Evolutionary conservation across 441 rosid species (phyloP), one percentile per base, ranked within the genome.

Genomic region (Populus hybrid): DNA sequence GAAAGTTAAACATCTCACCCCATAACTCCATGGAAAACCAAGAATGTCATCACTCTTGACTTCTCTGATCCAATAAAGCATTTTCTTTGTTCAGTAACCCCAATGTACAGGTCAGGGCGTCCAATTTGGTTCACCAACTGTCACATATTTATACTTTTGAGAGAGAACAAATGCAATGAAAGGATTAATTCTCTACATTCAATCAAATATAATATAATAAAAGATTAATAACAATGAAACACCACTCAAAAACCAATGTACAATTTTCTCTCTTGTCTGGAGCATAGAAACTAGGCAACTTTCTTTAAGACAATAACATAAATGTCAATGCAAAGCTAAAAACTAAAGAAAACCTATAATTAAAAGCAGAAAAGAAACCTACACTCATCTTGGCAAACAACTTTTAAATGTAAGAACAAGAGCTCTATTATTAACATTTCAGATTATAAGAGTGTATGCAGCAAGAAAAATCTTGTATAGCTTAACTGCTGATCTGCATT

Each of bases 71-170:
- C 91, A 84, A 86, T 76, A 20, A 83, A 80, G 84, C 84, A 86
- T 79, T 83, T 92, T 81, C 94, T 87, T 80, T 81, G 86, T 83
- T 86, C 88, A 35, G 83, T 75, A 35, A 95, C 92, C 57, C 97
- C 92, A 20, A 95, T 84, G 79, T 85, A 92, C 36, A 85, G 78
- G 66, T 89, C 90, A 66, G 77, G 63, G 46, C 50, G 73, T 78
- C 74, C 86, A 16, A 81, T 35, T 28, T 16, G 82, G 80, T 87
- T 81, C 57, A 73, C 90, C 84, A 90, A 40, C 97, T 91, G 87
- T 57, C 79, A 83, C 57, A 76, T 66, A 50, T 64, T 76, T n/a
- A 67, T 70, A 80, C 42, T 68, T 78, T 42, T 76, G 75, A 78
- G 34, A 42, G 4, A 66, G 40, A 6, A 34, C 50, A 18, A 69